These are phyloP conservation scores for Pseudopyricularia cyperi DNA, from an alignment of 2,329 filamentous ascomycete genomes.

Conservation along the genomic window DNA sequence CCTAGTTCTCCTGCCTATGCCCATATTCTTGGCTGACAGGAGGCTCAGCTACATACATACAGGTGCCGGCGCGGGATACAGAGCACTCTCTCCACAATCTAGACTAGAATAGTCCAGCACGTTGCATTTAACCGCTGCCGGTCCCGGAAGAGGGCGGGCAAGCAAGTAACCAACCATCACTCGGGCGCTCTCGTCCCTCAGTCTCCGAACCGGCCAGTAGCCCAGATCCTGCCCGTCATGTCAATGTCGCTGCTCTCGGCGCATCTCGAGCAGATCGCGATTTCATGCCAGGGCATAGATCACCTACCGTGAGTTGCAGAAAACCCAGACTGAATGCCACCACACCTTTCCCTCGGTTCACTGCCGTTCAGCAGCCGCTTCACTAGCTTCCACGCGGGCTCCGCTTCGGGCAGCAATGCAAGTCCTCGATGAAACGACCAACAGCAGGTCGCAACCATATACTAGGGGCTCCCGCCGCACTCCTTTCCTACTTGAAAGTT, in stretches of 20 bases:
- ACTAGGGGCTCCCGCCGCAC: not conserved
- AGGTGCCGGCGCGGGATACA: too few relatives aligned
- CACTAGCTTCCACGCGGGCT: not conserved
- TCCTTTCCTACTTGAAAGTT: not conserved
- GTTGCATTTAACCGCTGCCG: too few relatives aligned
- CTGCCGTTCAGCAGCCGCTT: not conserved
- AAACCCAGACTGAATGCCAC: not conserved
- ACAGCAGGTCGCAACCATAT: not conserved
- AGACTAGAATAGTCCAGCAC: too few relatives aligned
- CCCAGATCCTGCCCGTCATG: constrained; percentile 6
- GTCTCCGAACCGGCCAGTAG: not conserved
- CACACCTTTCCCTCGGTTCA: not conserved
- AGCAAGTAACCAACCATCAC: too few relatives aligned
- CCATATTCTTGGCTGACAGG: too few relatives aligned
- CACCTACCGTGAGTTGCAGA: constrained; percentile 49
- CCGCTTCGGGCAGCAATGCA: not conserved
- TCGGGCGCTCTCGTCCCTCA: not conserved
- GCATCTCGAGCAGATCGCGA: constrained; percentile 64
- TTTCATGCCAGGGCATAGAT: constrained; percentile 65
- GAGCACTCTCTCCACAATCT: too few relatives aligned
- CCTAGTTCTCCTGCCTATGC: too few relatives aligned
- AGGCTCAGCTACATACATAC: too few relatives aligned
- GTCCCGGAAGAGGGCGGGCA: too few relatives aligned
- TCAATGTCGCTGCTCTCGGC: constrained; percentile 56
- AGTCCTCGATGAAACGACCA: not conserved